phyloP scores from a whole-genome alignment of 1,284 basidiomycete species.

The Moniliella sp. region DNA sequence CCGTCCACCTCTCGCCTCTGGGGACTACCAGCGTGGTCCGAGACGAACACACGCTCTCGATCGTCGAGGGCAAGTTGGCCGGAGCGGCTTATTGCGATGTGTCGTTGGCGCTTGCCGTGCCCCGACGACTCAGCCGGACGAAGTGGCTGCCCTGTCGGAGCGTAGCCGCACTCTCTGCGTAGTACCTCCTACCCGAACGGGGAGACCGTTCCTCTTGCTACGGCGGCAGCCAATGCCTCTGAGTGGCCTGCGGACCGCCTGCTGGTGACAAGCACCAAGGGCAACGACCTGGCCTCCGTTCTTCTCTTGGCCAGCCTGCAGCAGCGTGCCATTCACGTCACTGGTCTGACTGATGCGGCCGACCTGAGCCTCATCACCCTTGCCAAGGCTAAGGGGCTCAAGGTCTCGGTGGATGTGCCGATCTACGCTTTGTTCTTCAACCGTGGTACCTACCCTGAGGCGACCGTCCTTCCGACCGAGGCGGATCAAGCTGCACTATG shows the following conservation, averaged over 20 bases:
- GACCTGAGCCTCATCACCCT: conserved; percentile 77
- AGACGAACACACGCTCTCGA: conserved; percentile 12
- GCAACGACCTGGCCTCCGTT: conserved; percentile 75
- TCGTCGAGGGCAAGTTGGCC: conserved; percentile 22
- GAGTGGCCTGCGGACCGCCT: conserved; percentile 77
- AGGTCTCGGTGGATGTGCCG: conserved; percentile 87
- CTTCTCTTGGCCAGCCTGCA: conserved; percentile 79
- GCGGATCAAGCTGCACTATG: conserved; percentile 69
- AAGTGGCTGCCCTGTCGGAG: too few species aligned
- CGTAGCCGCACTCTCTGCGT: too few species aligned
- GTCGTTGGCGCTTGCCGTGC: conserved; percentile 20
- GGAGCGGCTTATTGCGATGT: conserved; percentile 23
- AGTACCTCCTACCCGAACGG: too few species aligned
- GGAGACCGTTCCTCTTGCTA: too few species aligned
- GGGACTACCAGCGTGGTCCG: conserved; percentile 9
- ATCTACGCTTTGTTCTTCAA: conserved; percentile 81
- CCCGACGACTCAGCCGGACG: too few species aligned
- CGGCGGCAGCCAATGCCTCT: conserved; percentile 64
- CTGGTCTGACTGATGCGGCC: conserved; percentile 68
- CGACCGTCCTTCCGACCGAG: conserved; percentile 49
- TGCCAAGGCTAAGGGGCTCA: conserved; percentile 77
- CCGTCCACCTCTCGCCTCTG: conserved; percentile 16
- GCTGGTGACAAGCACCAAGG: conserved; percentile 77
- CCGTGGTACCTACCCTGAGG: conserved; percentile 41
- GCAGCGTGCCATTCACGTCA: conserved; percentile 70